Percentiles rank a stretch among this genome's conserved stretches.
phyloP scores from a whole-genome alignment of 345 rosid species.

The Eucalyptus tenuipes region DNA sequence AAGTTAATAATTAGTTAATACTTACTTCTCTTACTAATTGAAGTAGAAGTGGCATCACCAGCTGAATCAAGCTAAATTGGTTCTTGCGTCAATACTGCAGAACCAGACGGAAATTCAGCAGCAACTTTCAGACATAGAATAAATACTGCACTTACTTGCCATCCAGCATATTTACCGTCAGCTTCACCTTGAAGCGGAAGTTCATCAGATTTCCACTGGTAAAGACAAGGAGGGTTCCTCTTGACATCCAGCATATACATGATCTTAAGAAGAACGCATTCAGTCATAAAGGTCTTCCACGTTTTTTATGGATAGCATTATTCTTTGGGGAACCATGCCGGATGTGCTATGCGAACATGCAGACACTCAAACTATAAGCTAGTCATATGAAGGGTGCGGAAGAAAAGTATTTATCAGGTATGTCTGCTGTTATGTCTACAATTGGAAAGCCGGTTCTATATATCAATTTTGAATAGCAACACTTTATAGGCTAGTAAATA shows the following conservation, averaged over 20 bases:
- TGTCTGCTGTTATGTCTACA: neutral
- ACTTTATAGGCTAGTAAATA: neutral
- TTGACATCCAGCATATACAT: neutral
- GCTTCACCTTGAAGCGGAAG: neutral
- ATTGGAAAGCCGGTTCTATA: neutral
- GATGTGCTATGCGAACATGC: neutral
- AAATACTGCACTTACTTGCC: neutral
- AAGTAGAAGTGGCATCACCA: conserved; percentile 26
- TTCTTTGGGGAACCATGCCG: neutral
- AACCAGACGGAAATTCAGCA: neutral
- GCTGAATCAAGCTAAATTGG: neutral
- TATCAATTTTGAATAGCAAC: neutral
- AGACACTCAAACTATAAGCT: neutral
- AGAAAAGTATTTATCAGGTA: neutral
- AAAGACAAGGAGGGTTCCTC: neutral
- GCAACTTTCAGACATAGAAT: neutral
- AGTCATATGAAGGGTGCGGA: neutral
- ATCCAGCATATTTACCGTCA: no score
- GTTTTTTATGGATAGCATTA: neutral
- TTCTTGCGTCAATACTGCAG: neutral
- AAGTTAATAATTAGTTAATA: neutral
- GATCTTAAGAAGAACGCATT: neutral
- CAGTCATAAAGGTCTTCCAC: neutral
- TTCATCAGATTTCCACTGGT: neutral
- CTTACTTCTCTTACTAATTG: conserved; percentile 19